phyloP scores from a whole-genome alignment of 2,329 filamentous ascomycete genomes.

The Ustulina deusta region DNA sequence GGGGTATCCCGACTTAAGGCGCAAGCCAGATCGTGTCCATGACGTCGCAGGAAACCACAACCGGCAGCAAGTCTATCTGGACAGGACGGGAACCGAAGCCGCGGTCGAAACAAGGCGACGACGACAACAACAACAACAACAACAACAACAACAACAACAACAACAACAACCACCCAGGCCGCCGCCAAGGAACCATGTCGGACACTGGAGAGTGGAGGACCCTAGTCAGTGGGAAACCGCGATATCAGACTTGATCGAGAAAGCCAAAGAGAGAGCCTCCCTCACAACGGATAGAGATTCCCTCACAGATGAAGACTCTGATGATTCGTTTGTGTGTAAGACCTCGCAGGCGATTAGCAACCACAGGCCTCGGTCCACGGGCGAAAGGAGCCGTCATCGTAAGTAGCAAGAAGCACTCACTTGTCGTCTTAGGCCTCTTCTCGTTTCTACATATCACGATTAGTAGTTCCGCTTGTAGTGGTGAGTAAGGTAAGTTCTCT shows the following conservation, averaged over 20 bases:
- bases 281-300: not conserved
- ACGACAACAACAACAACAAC: not conserved
- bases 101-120: not conserved
- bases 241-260: conserved; percentile 18
- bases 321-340: conserved; percentile 39
- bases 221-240: conserved; percentile 7
- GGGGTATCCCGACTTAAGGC: conserved; percentile 1
- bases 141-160: not conserved
- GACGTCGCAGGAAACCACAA: not conserved
- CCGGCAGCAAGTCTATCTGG: not conserved
- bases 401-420: conserved; percentile 21
- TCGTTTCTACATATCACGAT: not conserved
- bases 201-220: not conserved
- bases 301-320: conserved; percentile 23
- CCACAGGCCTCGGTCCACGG: not conserved
- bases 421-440: not conserved
- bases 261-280: conserved; percentile 10
- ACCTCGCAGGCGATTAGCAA: conserved; percentile 23
- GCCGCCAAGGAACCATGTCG: not conserved
- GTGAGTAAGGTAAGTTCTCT: conserved; percentile 2
- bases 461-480: not conserved
- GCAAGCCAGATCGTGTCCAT: conserved; percentile 11
- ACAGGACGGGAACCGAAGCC: not conserved
- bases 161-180: not conserved
- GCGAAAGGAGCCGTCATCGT: conserved; percentile 16